Evolutionary conservation across 139 green algal species (phyloP), one percentile per base, ranked within the genome.

Genomic region (Asterochloris sp.): DNA sequence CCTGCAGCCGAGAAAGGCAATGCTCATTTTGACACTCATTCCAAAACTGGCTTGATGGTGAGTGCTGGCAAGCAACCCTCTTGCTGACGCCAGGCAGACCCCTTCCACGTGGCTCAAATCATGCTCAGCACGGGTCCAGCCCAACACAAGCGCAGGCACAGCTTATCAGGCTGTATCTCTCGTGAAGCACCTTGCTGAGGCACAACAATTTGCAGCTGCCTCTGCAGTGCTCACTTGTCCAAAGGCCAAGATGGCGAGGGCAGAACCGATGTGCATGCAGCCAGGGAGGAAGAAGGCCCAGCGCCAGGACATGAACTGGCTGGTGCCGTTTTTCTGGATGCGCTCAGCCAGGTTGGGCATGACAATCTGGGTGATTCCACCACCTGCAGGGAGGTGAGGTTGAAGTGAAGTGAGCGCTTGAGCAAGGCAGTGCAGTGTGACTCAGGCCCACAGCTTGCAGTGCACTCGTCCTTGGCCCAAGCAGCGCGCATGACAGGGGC

Each of bases 271-370:
- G 85, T 96, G 92, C 74, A 87, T 64, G 64, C 28, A 88, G 66
- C 86, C 93, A 54, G 93, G 95, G 74, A 98, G 83, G 80, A 98
- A 97, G 89, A 98, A 98, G 8, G 93, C 88, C 78, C 87, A 93
- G 79, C 96, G 89, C 95, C 95, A 98, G 54, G 95, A 93, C 27
- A 87, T 80, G 82, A 96, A 94, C 23, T 81, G 28, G 17, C 87
- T 85, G n/a, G 87, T 78, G 38, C 38, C 38, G 66, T 73, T 11
- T 16, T 86, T 82, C 17, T 73, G 73, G 15, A 93, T 87, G 74
- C 76, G 91, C 23, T 86, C 27, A 80, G 93, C 96, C 69, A 99
- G 87, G 73, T 95, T 85, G 13, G 96, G 96, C 96, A 99, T 98
- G 27, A 98, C 82, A 82, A 99, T 90, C 38, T 97, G 92, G 1